Evolutionary conservation across 441 rosid species (phyloP).

Genomic region (Lepidium campestre): DNA sequence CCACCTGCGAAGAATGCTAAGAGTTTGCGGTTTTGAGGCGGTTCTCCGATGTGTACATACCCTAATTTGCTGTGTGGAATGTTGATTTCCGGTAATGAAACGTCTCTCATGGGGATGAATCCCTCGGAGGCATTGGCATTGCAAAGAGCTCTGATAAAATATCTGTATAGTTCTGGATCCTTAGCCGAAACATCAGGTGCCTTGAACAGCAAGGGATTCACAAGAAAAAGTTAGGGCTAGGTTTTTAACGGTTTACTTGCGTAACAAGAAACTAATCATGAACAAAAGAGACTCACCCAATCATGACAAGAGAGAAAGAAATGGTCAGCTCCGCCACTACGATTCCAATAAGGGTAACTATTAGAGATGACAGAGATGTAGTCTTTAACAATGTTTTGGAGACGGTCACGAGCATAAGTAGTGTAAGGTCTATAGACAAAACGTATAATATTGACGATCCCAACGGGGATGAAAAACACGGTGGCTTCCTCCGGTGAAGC

Average conservation of each 20-base stretch:
- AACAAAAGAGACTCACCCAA: conserved; percentile 41
- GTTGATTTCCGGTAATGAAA: conserved; percentile 60
- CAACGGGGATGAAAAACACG: conserved; percentile 46
- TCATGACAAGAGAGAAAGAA: conserved; percentile 81
- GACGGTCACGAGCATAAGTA: conserved; percentile 41
- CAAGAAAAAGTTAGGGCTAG: not conserved
- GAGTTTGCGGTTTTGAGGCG: conserved; percentile 35
- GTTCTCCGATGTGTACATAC: conserved; percentile 15
- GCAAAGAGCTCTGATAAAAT: conserved; percentile 76
- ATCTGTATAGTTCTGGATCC: conserved; percentile 50
- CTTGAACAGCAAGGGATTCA: conserved; percentile 22
- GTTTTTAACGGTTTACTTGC: not conserved
- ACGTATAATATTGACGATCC: conserved; percentile 42
- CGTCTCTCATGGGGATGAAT: conserved; percentile 58
- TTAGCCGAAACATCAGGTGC: conserved; percentile 57
- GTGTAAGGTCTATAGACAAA: conserved; percentile 56
- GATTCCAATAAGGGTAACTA: conserved; percentile 66
- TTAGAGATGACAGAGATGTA: conserved; percentile 42
- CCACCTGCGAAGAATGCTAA: conserved; percentile 81
- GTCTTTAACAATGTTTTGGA: conserved; percentile 50
- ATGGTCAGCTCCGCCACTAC: conserved; percentile 79
- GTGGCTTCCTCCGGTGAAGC: conserved; percentile 52
- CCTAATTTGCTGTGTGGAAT: conserved; percentile 28
- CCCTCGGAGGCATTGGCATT: conserved; percentile 83
- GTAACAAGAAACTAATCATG: not conserved